These are phyloP conservation scores for Yamadazyma pseudoaaseri DNA, from an alignment of 1,139 yeast genomes.

Conservation along the genomic window DNA sequence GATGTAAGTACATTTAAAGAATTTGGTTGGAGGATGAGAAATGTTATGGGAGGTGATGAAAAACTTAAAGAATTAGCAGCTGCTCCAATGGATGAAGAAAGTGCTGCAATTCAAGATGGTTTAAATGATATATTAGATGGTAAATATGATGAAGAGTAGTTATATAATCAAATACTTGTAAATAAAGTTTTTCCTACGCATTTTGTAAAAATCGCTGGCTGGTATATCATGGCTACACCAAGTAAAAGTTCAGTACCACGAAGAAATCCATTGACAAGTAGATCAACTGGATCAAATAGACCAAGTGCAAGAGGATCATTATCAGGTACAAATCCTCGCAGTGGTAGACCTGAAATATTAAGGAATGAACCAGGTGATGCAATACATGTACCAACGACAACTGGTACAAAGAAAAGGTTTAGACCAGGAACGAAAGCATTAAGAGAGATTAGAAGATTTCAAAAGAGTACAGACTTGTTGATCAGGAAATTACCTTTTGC, in stretches of 20 bases:
- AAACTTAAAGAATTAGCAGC: constrained; percentile 46
- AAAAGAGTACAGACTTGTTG: constrained; percentile 72
- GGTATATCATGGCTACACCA: constrained; percentile 3
- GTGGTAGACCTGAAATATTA: constrained; percentile 9
- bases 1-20: constrained; percentile 71
- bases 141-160: constrained; percentile 25
- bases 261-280: background rate
- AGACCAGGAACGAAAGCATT: constrained; percentile 76
- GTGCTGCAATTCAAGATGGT: constrained; percentile 51
- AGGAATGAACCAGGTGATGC: constrained; percentile 56
- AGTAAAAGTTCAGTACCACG: background rate
- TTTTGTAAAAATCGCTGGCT: constrained; percentile 3
- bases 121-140: constrained; percentile 48
- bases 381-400: constrained; percentile 18
- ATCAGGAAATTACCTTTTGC: constrained; percentile 91
- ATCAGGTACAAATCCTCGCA: background rate
- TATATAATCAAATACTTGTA: background rate
- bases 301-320: constrained; percentile 1
- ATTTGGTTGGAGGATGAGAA: constrained; percentile 69
- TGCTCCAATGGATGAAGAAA: constrained; percentile 69
- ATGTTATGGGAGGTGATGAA: constrained; percentile 65
- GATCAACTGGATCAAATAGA: background rate
- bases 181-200: background rate
- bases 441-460: constrained; percentile 76
- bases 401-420: constrained; percentile 47